Evolutionary conservation across 306 rosid genomes (phyloP), one percentile per base, ranked within the genome.

Genomic region (Cercis canadensis): DNA sequence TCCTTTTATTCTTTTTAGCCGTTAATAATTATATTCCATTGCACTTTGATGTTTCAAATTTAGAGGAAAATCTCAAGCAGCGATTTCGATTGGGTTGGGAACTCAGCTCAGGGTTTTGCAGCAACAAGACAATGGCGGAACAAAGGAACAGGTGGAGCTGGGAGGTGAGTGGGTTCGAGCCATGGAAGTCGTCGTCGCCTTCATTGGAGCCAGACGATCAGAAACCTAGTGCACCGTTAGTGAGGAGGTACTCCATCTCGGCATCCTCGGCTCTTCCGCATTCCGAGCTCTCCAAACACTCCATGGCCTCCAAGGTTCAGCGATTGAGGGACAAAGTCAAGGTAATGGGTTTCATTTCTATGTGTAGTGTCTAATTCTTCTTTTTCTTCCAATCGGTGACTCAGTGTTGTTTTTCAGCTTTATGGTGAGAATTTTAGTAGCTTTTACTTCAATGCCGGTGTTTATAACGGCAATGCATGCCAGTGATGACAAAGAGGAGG

Each of bases 161-260:
- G 98, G 97, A 94, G 82, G 96, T 94, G 5, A 72, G 87, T 51
- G 98, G 98, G 32, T 94, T 94, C 68, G 95, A 87, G 82, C 98
- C 95, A 4, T 84, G 95, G 87, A 94, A 94, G 77, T 72, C 80
- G 70, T 19, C 89, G 11, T 55, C 90, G 31, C 41, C 83, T 24
- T 67, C 88, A 41, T 62, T 61, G 29, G 90, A 83, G 58, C 83
- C 79, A 2, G 86, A 74, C 12, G 95, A 83, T 72, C 87, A 78
- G 79, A 82, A 57, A 72, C 76, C 91, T 32, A 81, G 46, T 52
- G 81, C 84, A 33, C 83, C 97, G 69, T 36, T 88, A 75, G 85
- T 80, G 15, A 73, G 96, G 76, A 60, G 98, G 56, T 94, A 85
- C 81, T 89, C 97, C 78, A 76, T 90, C 80, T 87, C 98, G 6